Evolutionary conservation across 1,139 yeast genomes (phyloP).

Genomic region (Pichia sp.): DNA sequence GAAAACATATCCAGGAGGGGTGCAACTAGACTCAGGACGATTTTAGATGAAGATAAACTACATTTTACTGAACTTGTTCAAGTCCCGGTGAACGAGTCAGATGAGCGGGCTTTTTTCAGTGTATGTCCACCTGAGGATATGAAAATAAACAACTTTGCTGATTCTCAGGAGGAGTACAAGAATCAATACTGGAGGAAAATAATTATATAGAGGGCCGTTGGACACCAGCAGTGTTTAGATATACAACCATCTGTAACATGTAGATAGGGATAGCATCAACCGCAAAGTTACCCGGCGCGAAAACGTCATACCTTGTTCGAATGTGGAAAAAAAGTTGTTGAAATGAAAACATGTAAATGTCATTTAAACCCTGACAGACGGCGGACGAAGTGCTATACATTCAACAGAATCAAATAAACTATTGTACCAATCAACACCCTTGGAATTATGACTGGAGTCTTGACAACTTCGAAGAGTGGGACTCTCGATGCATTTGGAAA

Average conservation of each 20-base stretch:
- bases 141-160: neutral
- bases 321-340: neutral
- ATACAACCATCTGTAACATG: neutral
- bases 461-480: neutral
- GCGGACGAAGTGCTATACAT: too few relatives aligned
- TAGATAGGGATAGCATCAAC: neutral
- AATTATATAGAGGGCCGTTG: neutral
- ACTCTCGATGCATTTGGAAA: neutral
- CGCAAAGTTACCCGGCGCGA: neutral
- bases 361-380: neutral
- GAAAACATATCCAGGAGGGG: conserved; percentile 15
- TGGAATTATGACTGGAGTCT: conserved; percentile 4
- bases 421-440: too few relatives aligned
- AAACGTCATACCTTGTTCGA: neutral
- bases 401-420: too few relatives aligned
- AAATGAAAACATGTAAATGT: conserved; percentile 1
- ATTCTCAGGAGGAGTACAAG: conserved; percentile 18
- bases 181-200: conserved; percentile 24
- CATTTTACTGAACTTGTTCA: conserved; percentile 23
- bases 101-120: conserved; percentile 17
- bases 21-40: conserved; percentile 12
- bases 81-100: conserved; percentile 18
- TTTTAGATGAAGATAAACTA: conserved; percentile 18
- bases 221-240: neutral
- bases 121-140: conserved; percentile 17